These are phyloP conservation scores for Saposhnikovia divaricata DNA, from an alignment of 129 eudicot genomes.

Conservation along the genomic window DNA sequence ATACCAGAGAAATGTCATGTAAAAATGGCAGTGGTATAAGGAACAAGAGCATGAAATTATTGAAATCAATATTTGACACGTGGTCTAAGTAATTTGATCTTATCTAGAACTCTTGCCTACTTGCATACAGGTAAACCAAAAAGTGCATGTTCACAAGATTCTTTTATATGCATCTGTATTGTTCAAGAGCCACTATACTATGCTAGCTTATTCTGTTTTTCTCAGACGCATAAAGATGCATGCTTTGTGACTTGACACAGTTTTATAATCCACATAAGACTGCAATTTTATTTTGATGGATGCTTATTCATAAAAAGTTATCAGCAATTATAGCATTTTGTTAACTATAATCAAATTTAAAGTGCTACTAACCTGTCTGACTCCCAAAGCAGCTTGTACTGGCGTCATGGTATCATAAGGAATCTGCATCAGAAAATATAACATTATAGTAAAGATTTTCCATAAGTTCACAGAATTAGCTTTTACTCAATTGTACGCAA, in stretches of 20 bases:
- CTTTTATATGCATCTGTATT: not conserved
- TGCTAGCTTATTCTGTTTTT: not conserved
- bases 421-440: constrained; percentile 34
- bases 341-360: not conserved
- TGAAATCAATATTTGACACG: not conserved
- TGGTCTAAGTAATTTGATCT: not conserved
- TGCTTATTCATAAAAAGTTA: not conserved
- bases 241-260: not conserved
- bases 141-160: not conserved
- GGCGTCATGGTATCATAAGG: constrained; percentile 97
- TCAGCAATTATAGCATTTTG: not conserved
- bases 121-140: not conserved
- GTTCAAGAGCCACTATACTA: not conserved
- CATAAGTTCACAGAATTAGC: not conserved
- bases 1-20: not conserved
- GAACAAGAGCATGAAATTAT: not conserved
- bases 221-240: not conserved
- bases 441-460: not conserved
- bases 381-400: constrained; percentile 97
- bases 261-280: not conserved
- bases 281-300: not conserved
- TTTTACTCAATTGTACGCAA: not conserved
- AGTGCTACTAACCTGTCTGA: constrained; percentile 60
- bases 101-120: not conserved
- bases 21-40: not conserved